Percentiles rank a stretch among this genome's conserved stretches.
Conservation (phyloP, 495 filamentous ascomycete genomes). For the Melanomma pulvis-pyrius region DNA sequence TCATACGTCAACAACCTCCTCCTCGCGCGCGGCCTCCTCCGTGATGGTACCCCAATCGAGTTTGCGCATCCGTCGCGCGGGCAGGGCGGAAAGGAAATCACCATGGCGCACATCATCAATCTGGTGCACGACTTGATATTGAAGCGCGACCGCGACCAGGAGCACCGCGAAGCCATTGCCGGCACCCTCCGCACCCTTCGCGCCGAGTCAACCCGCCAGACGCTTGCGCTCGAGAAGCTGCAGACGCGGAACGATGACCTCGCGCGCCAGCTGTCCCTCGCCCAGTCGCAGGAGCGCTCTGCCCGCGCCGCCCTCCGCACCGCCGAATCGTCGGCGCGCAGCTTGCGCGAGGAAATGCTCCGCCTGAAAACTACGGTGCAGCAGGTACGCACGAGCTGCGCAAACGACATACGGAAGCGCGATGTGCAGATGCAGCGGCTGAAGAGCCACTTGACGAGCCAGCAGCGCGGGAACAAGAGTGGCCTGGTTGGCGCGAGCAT, state of each 20-base stretch:
- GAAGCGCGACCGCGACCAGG: constrained; percentile 84
- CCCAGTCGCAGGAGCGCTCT: constrained; percentile 72
- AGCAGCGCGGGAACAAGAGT: constrained; percentile 51
- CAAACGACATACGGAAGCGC: constrained; percentile 88
- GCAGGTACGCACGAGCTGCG: constrained; percentile 83
- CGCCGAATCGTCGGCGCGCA: constrained; percentile 68
- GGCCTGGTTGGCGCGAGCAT: constrained; percentile 56
- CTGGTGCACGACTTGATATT: constrained; percentile 89
- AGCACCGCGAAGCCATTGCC: constrained; percentile 78
- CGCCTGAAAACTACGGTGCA: constrained; percentile 74
- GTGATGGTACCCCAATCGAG: constrained; percentile 80
- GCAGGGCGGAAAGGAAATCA: constrained; percentile 64
- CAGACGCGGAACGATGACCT: constrained; percentile 72
- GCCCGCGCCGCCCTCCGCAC: constrained; percentile 68
- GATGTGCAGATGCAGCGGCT: constrained; percentile 85
- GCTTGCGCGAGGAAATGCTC: constrained; percentile 77
- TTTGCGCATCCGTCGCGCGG: constrained; percentile 75
- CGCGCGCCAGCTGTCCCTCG: constrained; percentile 71
- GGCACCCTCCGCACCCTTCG: constrained; percentile 76
- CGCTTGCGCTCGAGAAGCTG: constrained; percentile 54
- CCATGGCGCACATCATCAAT: constrained; percentile 86
- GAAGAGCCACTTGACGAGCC: constrained; percentile 74
- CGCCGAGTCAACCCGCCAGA: constrained; percentile 53
- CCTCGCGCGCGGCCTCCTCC: constrained; percentile 82
- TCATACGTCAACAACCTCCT: constrained; percentile 96